These are phyloP conservation scores for Yarrowia sp. DNA, from an alignment of 805 yeast genomes.

Conservation along the genomic window DNA sequence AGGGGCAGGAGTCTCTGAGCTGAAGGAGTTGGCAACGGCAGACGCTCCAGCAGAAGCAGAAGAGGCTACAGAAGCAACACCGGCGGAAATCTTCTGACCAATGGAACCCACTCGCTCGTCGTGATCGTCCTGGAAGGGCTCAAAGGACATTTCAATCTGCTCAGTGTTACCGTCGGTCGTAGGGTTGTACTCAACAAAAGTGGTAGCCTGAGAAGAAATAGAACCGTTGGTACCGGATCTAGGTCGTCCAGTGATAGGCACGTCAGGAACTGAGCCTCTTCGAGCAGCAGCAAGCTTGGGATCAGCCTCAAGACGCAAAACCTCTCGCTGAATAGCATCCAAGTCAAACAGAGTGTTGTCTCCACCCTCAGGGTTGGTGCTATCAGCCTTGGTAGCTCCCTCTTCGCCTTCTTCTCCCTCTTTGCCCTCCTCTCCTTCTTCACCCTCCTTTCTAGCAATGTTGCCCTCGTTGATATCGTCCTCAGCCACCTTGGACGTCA, in stretches of 20 bases:
- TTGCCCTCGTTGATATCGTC: constrained; percentile 49
- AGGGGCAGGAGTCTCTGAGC: background rate
- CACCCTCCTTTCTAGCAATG: constrained; percentile 53
- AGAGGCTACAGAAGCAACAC: background rate
- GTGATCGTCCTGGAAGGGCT: constrained; percentile 45
- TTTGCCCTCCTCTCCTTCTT: constrained; percentile 44
- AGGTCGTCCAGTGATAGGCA: constrained; percentile 29
- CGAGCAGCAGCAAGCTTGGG: constrained; percentile 10
- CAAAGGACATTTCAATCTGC: constrained; percentile 45
- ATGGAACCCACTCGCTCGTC: constrained; percentile 42
- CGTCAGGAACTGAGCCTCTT: constrained; percentile 23
- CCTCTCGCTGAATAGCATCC: constrained; percentile 51
- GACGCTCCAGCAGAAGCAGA: constrained; percentile 25
- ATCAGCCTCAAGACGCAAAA: constrained; percentile 47
- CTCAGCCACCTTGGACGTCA: constrained; percentile 52
- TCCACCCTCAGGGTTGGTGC: constrained; percentile 55
- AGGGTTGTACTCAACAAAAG: constrained; percentile 40
- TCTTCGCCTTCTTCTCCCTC: background rate
- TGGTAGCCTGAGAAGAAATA: constrained; percentile 5
- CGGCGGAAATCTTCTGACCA: constrained; percentile 22
- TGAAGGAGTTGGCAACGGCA: constrained; percentile 15
- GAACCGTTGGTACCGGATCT: constrained; percentile 30
- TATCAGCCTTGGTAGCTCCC: background rate
- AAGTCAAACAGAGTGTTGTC: constrained; percentile 51
- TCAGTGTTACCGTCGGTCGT: constrained; percentile 40